Percentiles rank a stretch among this genome's conserved stretches.
Evolutionary conservation across 2,329 filamentous ascomycete genomes (phyloP).

Genomic region (Ophiocordyceps sinensis): DNA sequence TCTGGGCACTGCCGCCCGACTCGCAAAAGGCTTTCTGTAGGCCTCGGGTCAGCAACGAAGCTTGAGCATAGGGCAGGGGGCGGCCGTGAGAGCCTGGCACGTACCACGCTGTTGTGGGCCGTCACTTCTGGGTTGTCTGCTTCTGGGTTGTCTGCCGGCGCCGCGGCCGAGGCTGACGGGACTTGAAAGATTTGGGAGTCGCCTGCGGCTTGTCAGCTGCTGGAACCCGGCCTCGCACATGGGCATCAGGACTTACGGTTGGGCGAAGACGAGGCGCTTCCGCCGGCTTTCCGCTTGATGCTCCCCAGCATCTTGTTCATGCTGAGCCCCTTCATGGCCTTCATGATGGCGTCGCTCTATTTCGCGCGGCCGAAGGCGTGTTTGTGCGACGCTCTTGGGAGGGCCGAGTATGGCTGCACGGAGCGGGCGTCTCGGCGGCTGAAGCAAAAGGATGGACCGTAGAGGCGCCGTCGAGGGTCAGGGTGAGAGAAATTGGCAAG

Average conservation of each 20-base stretch:
- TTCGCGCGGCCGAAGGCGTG: neutral
- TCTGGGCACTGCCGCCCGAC: conserved; percentile 51
- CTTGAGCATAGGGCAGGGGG: neutral
- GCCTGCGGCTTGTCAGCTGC: conserved; percentile 1
- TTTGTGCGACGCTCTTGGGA: neutral
- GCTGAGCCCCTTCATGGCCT: conserved; percentile 36
- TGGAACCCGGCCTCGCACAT: neutral
- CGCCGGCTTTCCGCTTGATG: conserved; percentile 33
- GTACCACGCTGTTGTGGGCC: conserved; percentile 51
- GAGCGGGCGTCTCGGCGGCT: no score
- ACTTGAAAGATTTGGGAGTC: conserved; percentile 3
- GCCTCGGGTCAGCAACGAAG: conserved; percentile 7
- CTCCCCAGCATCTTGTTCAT: conserved; percentile 42
- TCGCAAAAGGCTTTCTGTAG: conserved; percentile 67
- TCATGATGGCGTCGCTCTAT: conserved; percentile 15
- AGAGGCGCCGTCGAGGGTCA: neutral
- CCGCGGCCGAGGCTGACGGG: conserved; percentile 9
- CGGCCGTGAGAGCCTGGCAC: conserved; percentile 10
- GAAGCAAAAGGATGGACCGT: no score
- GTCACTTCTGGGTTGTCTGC: conserved; percentile 53
- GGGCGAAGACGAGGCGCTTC: conserved; percentile 5
- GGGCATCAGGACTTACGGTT: neutral
- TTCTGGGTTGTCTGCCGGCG: conserved; percentile 47
- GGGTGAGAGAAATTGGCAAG: no score
- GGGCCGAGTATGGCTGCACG: no score